Percentiles rank a stretch among this genome's conserved stretches.
phyloP scores from a whole-genome alignment of 805 yeast genomes.

The Zygotorulaspora danielsina region DNA sequence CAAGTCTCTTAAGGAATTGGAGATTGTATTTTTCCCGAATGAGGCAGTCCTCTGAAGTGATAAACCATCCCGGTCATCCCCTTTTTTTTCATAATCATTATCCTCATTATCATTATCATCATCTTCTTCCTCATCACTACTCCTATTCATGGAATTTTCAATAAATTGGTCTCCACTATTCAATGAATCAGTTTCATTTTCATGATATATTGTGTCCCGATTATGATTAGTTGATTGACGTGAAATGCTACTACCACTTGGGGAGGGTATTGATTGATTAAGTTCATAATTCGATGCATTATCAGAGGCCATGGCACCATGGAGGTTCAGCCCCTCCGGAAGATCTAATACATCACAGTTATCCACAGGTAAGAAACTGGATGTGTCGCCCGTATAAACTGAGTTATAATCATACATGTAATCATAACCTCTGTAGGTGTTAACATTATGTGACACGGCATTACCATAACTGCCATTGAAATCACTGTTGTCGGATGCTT shows the following conservation, averaged over 20 bases:
- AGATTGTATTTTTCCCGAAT: conserved; percentile 24
- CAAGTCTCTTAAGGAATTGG: conserved; percentile 28
- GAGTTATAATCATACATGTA: conserved; percentile 77
- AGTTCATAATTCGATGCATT: conserved; percentile 15
- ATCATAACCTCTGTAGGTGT: conserved; percentile 69
- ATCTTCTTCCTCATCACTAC: conserved; percentile 20
- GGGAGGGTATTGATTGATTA: conserved; percentile 13
- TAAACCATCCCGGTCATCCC: conserved; percentile 14
- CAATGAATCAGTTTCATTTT: conserved; percentile 21
- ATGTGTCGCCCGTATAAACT: conserved; percentile 55
- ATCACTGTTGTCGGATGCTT: conserved; percentile 42
- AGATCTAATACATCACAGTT: conserved; percentile 36
- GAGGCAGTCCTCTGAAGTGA: conserved; percentile 28
- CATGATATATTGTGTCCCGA: conserved; percentile 16
- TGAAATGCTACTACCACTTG: conserved; percentile 1
- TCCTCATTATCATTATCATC: conserved; percentile 18
- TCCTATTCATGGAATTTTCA: conserved; percentile 20
- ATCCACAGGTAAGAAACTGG: conserved; percentile 34
- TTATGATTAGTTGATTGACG: conserved; percentile 2
- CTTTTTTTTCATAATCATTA: not conserved
- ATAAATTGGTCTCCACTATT: conserved; percentile 32
- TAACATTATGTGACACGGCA: conserved; percentile 67
- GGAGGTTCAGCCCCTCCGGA: conserved; percentile 34
- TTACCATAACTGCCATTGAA: conserved; percentile 41
- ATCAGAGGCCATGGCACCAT: conserved; percentile 32